Evolutionary conservation across 805 yeast species (phyloP).

Genomic region (Ogataea kodamae): DNA sequence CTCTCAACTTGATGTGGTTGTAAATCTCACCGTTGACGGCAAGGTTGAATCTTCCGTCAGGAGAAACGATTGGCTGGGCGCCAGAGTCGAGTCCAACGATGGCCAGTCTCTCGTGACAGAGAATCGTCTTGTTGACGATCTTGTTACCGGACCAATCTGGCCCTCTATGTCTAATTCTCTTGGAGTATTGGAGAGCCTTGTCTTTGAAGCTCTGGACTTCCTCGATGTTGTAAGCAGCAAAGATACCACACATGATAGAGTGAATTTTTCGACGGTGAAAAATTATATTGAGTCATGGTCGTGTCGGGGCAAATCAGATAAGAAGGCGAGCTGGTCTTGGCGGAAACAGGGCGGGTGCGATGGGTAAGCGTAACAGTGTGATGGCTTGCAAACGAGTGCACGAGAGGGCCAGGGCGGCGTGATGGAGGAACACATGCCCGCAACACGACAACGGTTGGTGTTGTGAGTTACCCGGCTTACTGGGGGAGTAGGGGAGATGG

Average conservation of each 20-base stretch:
- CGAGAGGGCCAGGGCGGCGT: too few species aligned
- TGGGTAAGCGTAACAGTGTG: too few species aligned
- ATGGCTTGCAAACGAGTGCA: too few species aligned
- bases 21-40: constrained; percentile 98
- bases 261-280: constrained; percentile 7
- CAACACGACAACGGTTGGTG: too few species aligned
- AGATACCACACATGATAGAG: constrained; percentile 89
- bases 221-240: constrained; percentile 83
- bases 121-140: constrained; percentile 71
- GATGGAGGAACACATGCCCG: too few species aligned
- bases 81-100: constrained; percentile 97
- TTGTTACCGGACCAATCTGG: constrained; percentile 98
- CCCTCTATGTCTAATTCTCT: constrained; percentile 96
- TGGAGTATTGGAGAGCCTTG: constrained; percentile 85
- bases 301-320: constrained; percentile 6
- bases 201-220: constrained; percentile 78
- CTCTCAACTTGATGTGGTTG: constrained; percentile 90
- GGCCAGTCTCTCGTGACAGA: constrained; percentile 94
- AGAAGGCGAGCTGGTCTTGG: too few species aligned
- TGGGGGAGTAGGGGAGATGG: too few species aligned
- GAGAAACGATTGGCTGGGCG: constrained; percentile 91
- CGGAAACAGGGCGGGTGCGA: background rate
- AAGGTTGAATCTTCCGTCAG: constrained; percentile 67
- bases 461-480: too few species aligned
- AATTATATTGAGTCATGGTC: constrained; percentile 9